These are phyloP conservation scores for Coriolopsis trogii DNA, from an alignment of 1,284 basidiomycete species.

Conservation along the genomic window DNA sequence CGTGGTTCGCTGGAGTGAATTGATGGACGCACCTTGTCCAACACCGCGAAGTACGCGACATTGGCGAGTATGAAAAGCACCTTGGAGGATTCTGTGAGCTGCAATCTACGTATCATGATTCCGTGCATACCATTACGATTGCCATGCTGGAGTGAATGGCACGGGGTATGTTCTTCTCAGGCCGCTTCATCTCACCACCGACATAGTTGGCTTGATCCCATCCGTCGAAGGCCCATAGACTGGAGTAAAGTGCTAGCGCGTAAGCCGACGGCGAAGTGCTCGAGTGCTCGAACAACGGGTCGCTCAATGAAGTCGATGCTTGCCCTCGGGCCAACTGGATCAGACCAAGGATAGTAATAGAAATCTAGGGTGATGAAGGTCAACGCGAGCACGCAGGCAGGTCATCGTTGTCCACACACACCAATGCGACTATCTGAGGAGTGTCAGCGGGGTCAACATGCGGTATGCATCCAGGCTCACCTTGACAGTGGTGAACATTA, in stretches of 20 bases:
- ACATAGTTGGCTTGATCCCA: conserved; percentile 94
- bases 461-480: conserved; percentile 40
- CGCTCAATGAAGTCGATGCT: conserved; percentile 63
- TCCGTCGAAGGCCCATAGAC: conserved; percentile 94
- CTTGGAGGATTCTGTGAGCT: conserved; percentile 36
- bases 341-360: conserved; percentile 74
- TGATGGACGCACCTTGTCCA: conserved; percentile 65
- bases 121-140: conserved; percentile 54
- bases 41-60: conserved; percentile 89
- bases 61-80: conserved; percentile 83
- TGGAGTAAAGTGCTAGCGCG: conserved; percentile 93
- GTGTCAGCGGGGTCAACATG: background rate
- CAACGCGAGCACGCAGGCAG: background rate
- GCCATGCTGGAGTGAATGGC: conserved; percentile 90
- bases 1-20: conserved; percentile 3
- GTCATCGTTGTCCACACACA: conserved; percentile 29
- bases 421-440: conserved; percentile 58
- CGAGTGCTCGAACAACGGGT: conserved; percentile 74
- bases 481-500: conserved; percentile 89
- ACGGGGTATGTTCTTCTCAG: conserved; percentile 85
- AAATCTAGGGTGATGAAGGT: conserved; percentile 45
- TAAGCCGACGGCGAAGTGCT: conserved; percentile 83
- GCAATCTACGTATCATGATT: background rate
- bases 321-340: conserved; percentile 73
- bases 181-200: conserved; percentile 88